Evolutionary conservation across 2,329 filamentous ascomycete species (phyloP).

Genomic region (Sarocladiaceae sp.): DNA sequence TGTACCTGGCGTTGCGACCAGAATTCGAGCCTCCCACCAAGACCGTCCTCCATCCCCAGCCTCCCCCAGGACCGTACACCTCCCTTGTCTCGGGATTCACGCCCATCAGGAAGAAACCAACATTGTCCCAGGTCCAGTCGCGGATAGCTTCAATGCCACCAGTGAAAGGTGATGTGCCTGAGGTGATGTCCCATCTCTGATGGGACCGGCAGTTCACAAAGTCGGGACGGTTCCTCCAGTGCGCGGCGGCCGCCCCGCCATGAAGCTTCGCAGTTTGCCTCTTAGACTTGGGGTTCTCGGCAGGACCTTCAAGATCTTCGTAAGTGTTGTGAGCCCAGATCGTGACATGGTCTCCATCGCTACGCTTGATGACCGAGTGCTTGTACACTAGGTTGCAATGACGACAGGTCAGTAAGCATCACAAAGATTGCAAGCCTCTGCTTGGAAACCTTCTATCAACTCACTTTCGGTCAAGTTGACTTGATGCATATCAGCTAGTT

Average conservation of each 20-base stretch:
- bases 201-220: background rate
- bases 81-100: background rate
- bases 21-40: background rate
- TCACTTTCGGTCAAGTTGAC: background rate
- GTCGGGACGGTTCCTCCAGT: background rate
- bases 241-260: too few species aligned
- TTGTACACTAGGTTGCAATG: background rate
- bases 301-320: background rate
- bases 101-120: background rate
- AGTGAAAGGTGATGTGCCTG: background rate
- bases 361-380: background rate
- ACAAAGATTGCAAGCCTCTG: background rate
- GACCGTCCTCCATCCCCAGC: background rate
- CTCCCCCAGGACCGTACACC: background rate
- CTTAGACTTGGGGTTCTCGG: background rate
- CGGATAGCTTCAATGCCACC: background rate
- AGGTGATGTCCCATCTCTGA: background rate
- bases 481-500: background rate
- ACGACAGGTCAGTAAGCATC: background rate
- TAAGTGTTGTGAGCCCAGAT: background rate
- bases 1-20: background rate
- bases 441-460: background rate
- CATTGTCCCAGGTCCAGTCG: background rate
- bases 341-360: background rate
- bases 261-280: background rate